Evolutionary conservation across 495 filamentous ascomycete species (phyloP).

Genomic region (Talaromyces borbonicus): DNA sequence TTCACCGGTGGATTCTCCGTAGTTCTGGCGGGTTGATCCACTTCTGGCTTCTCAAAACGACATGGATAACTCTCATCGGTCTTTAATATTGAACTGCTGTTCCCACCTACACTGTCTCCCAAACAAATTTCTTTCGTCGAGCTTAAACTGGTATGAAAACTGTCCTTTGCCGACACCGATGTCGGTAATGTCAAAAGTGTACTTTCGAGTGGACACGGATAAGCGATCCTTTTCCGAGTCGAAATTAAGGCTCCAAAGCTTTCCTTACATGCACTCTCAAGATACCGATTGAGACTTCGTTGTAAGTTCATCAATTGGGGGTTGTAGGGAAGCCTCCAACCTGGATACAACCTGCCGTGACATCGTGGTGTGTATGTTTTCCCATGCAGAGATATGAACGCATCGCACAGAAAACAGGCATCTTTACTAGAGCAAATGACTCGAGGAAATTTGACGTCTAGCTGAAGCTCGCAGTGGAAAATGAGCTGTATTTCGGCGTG

Average conservation of each 20-base stretch:
- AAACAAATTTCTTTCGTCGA: neutral
- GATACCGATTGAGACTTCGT: constrained; percentile 9
- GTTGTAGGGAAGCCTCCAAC: constrained; percentile 1
- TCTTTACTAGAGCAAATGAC: constrained; percentile 24
- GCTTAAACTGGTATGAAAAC: neutral
- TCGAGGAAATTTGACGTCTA: constrained; percentile 14
- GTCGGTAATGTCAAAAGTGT: constrained; percentile 5
- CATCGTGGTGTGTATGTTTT: constrained; percentile 2
- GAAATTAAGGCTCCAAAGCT: constrained; percentile 2
- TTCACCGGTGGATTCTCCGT: neutral
- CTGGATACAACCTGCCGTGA: constrained; percentile 7
- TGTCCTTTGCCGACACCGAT: neutral
- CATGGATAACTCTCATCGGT: neutral
- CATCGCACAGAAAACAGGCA: constrained; percentile 28
- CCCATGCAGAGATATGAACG: constrained; percentile 7
- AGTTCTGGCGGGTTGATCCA: neutral
- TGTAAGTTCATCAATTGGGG: constrained; percentile 4
- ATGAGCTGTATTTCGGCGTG: constrained; percentile 34
- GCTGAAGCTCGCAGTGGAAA: constrained; percentile 26
- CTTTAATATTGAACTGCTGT: neutral
- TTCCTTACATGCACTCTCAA: constrained; percentile 1
- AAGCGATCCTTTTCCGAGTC: constrained; percentile 5
- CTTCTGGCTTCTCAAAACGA: neutral
- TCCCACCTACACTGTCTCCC: neutral
- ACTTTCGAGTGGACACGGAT: constrained; percentile 13